A percentile compares a stretch with the other conserved stretches of the same genome.
Evolutionary conservation across 805 yeast genomes (phyloP).

Genomic region (Wickerhamomyces ciferrii): DNA sequence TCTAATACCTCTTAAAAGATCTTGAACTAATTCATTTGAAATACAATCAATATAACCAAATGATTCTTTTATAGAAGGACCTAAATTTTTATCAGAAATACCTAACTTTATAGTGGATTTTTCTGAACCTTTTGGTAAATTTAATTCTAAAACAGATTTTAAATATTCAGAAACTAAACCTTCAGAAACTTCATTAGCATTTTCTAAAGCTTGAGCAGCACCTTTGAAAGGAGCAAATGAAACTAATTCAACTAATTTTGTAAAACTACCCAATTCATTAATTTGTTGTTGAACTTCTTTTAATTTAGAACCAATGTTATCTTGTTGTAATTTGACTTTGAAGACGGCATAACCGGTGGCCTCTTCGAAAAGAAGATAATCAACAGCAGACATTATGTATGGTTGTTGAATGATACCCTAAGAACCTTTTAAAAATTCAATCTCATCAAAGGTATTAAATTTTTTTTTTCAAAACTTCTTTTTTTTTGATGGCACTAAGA

Average conservation of each 20-base stretch:
- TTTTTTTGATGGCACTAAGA: background rate
- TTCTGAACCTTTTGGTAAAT: constrained; percentile 69
- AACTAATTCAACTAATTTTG: constrained; percentile 88
- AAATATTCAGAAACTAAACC: constrained; percentile 93
- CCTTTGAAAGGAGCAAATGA: constrained; percentile 98
- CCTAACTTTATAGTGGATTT: constrained; percentile 72
- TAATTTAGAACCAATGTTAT: constrained; percentile 85
- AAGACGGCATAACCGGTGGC: constrained; percentile 98
- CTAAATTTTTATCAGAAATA: constrained; percentile 90
- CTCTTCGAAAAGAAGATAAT: constrained; percentile 93
- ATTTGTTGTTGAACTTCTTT: constrained; percentile 92
- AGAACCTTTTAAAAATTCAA: background rate
- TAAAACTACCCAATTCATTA: constrained; percentile 78
- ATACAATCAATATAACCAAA: constrained; percentile 88
- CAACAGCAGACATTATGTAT: constrained; percentile 53
- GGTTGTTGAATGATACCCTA: background rate
- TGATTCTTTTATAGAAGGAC: constrained; percentile 91
- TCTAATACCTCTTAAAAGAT: constrained; percentile 92
- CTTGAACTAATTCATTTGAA: constrained; percentile 90
- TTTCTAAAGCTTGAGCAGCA: constrained; percentile 98
- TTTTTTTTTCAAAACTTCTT: too few relatives aligned
- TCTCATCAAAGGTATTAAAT: background rate
- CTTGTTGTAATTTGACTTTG: constrained; percentile 91
- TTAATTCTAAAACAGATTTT: constrained; percentile 83
- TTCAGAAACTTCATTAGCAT: constrained; percentile 96